Percentiles rank a stretch among this genome's conserved stretches.
These are phyloP conservation scores for Laetiporus sulphureus DNA, from an alignment of 1,284 basidiomycete genomes.

Conservation along the genomic window DNA sequence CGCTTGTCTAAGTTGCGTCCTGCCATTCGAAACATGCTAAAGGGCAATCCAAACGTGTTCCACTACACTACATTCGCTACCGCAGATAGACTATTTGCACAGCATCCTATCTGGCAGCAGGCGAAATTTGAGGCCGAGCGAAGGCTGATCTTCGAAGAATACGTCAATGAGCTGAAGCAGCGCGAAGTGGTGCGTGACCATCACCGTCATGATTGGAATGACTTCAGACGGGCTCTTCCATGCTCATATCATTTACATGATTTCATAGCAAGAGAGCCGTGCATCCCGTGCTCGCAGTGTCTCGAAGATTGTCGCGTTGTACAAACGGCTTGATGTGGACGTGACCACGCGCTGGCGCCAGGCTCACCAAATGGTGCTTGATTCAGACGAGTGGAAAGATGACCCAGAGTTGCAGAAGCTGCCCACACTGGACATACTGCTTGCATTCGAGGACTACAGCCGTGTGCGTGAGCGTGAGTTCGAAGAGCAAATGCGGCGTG, in stretches of 20 bases:
- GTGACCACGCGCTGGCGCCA: slow-evolving; percentile 86
- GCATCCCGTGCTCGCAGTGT: slow-evolving; percentile 72
- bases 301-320: slow-evolving; percentile 69
- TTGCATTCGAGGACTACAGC: slow-evolving; percentile 89
- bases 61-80: slow-evolving; percentile 86
- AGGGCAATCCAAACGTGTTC: slow-evolving; percentile 78
- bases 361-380: slow-evolving; percentile 69
- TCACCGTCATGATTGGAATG: too few relatives aligned
- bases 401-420: slow-evolving; percentile 74
- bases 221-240: not conserved
- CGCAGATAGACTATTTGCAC: slow-evolving; percentile 75
- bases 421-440: slow-evolving; percentile 83
- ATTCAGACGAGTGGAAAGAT: slow-evolving; percentile 71
- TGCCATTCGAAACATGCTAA: slow-evolving; percentile 77
- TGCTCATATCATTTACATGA: slow-evolving; percentile 3
- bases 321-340: slow-evolving; percentile 80
- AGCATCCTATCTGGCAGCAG: slow-evolving; percentile 86
- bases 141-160: slow-evolving; percentile 83
- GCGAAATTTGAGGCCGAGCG: slow-evolving; percentile 80
- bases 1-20: slow-evolving; percentile 79
- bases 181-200: slow-evolving; percentile 71
- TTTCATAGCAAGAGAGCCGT: slow-evolving; percentile 63
- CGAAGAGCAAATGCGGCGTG: slow-evolving; percentile 73
- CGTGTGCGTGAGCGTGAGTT: slow-evolving; percentile 83
- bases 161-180: slow-evolving; percentile 75